Evolutionary conservation across 768 basidiomycete genomes (phyloP), one percentile per base, ranked within the genome.

Genomic region (Harrya chromipes): DNA sequence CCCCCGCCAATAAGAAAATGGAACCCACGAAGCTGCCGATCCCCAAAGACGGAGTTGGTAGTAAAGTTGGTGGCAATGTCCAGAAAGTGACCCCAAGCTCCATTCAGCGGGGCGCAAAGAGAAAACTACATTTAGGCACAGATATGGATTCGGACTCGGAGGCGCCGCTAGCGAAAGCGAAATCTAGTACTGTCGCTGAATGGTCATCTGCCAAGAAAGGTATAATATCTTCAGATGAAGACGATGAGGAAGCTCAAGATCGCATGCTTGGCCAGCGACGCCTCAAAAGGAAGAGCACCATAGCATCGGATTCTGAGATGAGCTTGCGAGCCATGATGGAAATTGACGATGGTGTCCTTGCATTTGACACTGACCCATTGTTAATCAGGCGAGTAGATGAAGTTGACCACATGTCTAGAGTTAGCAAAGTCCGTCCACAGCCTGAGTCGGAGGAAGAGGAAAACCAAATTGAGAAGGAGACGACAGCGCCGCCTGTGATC

Each of bases 301-400:
- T 65, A 65, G 73, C 56, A 64, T 72, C 72, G 9, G 78, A 82
- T 49, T 70, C 73, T 14, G 79, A 69, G 55, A 62, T 49, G 54
- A 78, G 76, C 38, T 42, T 77, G 41, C 64, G 65, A n/a, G 84
- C 79, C 10, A 77, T 88, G 73, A 87, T 88, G 86, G 87, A 90
- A 43, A 76, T 88, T 46, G 86, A 87, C 48, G 87, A 89, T 58
- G 81, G 87, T 85, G 71, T 59, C 39, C 68, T 72, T 12, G 60
- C 59, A 17, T n/a, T 38, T 24, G 9, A 21, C 10, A 11, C 57
- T 14, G 59, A 62, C 1, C 3, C 56, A n/a, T 43, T 1, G 29
- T 36, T 56, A 40, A 67, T 23, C n/a, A 0, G 2, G 12, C 16
- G 17, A 3, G 14, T 24, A 70, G 66, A 66, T 9, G 46, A 59